Base-by-base conservation (phyloP, 164 flowering plant species). In the Litsea cubeba region DNA sequence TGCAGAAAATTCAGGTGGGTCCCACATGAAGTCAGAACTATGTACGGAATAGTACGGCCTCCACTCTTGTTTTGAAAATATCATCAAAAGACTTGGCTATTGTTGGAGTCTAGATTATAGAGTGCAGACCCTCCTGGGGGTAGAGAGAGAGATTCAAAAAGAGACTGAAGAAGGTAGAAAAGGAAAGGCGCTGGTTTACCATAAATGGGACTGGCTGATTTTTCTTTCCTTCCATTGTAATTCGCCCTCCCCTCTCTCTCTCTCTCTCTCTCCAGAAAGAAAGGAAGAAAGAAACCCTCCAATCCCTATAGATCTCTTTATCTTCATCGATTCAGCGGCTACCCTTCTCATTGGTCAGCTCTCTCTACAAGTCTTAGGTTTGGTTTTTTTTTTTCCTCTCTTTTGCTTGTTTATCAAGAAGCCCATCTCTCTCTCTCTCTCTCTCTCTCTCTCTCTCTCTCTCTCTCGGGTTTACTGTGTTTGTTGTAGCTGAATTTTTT, bases 111-210 rank as follows among this genome's bases (percentile, higher is more conserved):
- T 4, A 0, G 46, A 1, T 11, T 40, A 6, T 1, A 7, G 46
- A 6, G 46, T 7, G 11, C 10, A 35, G 46, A 7, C 46, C 10
- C 8, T 7, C 46, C 46, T 0, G 46, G 46, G 18, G 5, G 5
- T 54, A 14, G 23, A 68, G 1, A 40, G 57, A n/a, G 50, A 7
- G 40, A 23, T 35, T 35, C 0, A 35, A 0, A 35, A 7, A 35
- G 10, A 40, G 10, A 4, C 46, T 7, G 11, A 40, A 40, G 8
- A 40, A 40, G 46, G 11, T 40, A 22, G 2, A 32, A 40, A 6
- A 68, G 54, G 15, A 66, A 32, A 32, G 54, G 24, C 28, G 54
- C 57, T 68, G 71, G 40, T 68, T 68, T 20, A 17, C 71, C 57
- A 40, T 46, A 68, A 40, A 68, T 35, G 54, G 71, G 11, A n/a